Base-by-base conservation (phyloP, 2,329 filamentous ascomycete species). In the Chrysoporthe deuterocubensis region DNA sequence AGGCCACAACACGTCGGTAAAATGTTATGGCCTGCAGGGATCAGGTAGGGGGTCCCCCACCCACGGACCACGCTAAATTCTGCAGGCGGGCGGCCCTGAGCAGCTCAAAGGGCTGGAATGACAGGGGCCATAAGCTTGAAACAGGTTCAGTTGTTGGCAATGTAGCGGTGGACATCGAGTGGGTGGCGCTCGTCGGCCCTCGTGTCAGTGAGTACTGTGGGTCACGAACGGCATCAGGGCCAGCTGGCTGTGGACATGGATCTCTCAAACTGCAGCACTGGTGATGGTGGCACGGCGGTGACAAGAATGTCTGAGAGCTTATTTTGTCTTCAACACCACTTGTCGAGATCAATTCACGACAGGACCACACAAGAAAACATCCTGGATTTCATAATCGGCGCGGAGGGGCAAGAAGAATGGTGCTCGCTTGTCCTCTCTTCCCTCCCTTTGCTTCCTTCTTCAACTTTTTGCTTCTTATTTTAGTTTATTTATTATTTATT, bases 81-180 rank as follows among this genome's bases (percentile, higher is more conserved):
- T 61, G 26, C 4, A 61, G 42, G 59, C 59, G 11, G 32, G 59
- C 42, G 13, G 59, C 59, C 43, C 42, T 48, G 42, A 46, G 43
- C 26, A 46, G 42, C 59, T 61, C 59, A 21, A 60, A 65, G 59
- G 64, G 59, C 52, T 66, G 64, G 66, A 54, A 57, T 44, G 64
- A 50, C 57, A 58, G 16, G 60, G 59, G 54, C 44, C 65, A 43
- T 48, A 18, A 32, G 43, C 52, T 64, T 64, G 62, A 64, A 64
- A 64, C 62, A 60, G 57, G 57, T 60, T 60, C 57, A 60, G 44
- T n/a, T 60, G 57, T 46, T 64, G 62, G 62, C 62, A 64, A 32
- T 61, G 59, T 43, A 61, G 59, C 59, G 59, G 59, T 61, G 59
- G 59, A 26, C 59, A 48, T 61, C 43, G 43, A 61, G 59, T 61